Evolutionary conservation across 495 filamentous ascomycete species (phyloP).

Genomic region (Penicillium arizonense): DNA sequence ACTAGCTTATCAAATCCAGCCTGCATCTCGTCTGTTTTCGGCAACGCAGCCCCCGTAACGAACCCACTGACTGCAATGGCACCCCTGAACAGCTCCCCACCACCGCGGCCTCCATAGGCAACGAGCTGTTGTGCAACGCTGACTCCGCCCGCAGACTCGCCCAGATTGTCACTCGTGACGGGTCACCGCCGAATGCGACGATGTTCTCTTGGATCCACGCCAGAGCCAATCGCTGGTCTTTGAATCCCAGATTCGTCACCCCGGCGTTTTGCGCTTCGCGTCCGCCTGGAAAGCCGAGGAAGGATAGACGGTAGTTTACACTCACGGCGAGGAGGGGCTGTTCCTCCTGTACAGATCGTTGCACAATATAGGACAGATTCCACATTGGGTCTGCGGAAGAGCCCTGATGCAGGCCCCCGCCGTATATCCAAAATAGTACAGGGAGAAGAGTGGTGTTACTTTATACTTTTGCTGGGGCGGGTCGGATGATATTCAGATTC

Average conservation of each 20-base stretch:
- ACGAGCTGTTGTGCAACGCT: no score
- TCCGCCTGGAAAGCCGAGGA: slow-evolving; percentile 53
- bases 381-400: slow-evolving; percentile 42
- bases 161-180: slow-evolving; percentile 41
- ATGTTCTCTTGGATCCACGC: slow-evolving; percentile 53
- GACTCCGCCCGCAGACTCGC: slow-evolving; percentile 32
- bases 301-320: slow-evolving; percentile 57
- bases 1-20: no score
- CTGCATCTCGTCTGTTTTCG: no score
- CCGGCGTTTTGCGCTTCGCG: slow-evolving; percentile 14
- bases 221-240: slow-evolving; percentile 60
- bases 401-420: slow-evolving; percentile 43
- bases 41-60: no score
- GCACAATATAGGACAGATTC: slow-evolving; percentile 26
- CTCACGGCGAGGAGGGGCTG: slow-evolving; percentile 52
- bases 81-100: no score
- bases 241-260: slow-evolving; percentile 45
- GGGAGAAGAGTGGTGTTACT: slow-evolving; percentile 31
- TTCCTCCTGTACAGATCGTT: slow-evolving; percentile 36
- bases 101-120: no score
- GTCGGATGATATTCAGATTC: slow-evolving; percentile 45
- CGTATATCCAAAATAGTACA: slow-evolving; percentile 47
- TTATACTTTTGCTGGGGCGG: slow-evolving; percentile 32
- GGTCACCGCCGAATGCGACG: slow-evolving; percentile 58
- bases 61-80: no score